Evolutionary conservation across 1,284 basidiomycete species (phyloP), one percentile per base, ranked within the genome.

Genomic region (Apiotrichum montevideense): DNA sequence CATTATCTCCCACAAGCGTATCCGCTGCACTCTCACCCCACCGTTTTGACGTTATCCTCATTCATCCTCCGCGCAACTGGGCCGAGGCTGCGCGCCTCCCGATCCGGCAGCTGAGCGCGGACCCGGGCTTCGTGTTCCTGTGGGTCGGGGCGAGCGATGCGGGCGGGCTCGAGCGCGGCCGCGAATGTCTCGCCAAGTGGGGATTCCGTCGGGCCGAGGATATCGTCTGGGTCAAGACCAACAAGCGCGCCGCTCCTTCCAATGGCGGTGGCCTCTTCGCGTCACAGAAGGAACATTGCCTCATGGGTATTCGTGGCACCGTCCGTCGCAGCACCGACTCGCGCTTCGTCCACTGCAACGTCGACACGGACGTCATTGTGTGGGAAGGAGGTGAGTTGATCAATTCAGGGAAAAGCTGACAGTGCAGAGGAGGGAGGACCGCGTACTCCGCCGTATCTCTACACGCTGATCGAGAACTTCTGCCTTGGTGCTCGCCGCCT

Each of bases 281-380:
- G 7, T 82, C 89, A 40, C 93, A 92, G 51, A 93, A 95, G 71
- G 90, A 97, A 68, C 95, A 98, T 71, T 98, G 94, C 76, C 79
- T 98, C 46, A 97, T 98, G 84, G 96, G 96, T n/a, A 98, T 99
- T 65, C 85, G 90, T 39, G 95, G 95, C 2, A 98, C 95, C 1
- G 95, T 99, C 3, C 84, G 94, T 14, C 82, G 95, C 33, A 93
- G 90, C 21, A 92, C 88, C 1, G 95, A 99, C 73, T 86, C 85
- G 57, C 88, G 90, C 85, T 95, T 98, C 73, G 94, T 97, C 0
- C 94, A 98, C 75, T 98, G 95, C 75, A 99, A 99, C 74, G 87
- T 98, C 62, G 93, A 98, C 73, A 98, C 94, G 35, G 95, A 98
- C 74, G 90, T 98, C 4, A 87, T 98, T 61, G 85, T 98, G 14